Evolutionary conservation across 2,329 filamentous ascomycete genomes (phyloP).

Genomic region (Coniochaeta prunicola): DNA sequence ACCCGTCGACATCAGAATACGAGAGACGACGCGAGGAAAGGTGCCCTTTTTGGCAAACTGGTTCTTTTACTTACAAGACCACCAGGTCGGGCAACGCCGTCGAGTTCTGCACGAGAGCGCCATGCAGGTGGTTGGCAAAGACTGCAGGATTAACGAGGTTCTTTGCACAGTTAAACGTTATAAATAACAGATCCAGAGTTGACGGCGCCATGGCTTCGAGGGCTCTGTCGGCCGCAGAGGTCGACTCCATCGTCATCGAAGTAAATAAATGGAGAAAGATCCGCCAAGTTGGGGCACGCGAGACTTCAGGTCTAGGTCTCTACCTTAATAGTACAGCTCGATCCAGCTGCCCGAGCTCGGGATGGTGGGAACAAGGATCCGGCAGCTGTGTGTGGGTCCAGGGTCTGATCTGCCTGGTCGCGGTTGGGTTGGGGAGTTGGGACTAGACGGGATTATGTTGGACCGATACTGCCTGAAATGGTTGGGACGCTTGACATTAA

Average conservation of each 20-base stretch:
- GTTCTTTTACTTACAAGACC: conserved; percentile 42
- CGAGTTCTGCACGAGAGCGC: conserved; percentile 43
- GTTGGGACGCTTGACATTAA: background rate
- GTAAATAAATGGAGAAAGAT: background rate
- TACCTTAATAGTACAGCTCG: too few species aligned
- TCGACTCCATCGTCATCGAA: background rate
- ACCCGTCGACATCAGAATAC: background rate
- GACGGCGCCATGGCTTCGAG: conserved; percentile 27
- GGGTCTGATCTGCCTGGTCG: too few species aligned
- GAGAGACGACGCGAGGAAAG: background rate
- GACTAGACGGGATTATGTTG: background rate
- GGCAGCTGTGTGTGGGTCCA: too few species aligned
- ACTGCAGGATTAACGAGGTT: conserved; percentile 58
- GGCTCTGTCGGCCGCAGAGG: background rate
- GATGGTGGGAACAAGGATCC: background rate
- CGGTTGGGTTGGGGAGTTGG: too few species aligned
- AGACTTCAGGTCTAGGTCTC: background rate
- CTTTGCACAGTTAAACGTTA: conserved; percentile 88
- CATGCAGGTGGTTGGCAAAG: conserved; percentile 65
- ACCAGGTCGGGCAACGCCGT: conserved; percentile 44
- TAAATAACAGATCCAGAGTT: conserved; percentile 62
- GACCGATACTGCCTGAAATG: background rate
- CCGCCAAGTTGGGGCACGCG: background rate
- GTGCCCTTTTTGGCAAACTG: background rate
- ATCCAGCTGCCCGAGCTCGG: background rate